Evolutionary conservation across 2,329 filamentous ascomycete species (phyloP).

Genomic region (Fusarium pseudocircinatum): DNA sequence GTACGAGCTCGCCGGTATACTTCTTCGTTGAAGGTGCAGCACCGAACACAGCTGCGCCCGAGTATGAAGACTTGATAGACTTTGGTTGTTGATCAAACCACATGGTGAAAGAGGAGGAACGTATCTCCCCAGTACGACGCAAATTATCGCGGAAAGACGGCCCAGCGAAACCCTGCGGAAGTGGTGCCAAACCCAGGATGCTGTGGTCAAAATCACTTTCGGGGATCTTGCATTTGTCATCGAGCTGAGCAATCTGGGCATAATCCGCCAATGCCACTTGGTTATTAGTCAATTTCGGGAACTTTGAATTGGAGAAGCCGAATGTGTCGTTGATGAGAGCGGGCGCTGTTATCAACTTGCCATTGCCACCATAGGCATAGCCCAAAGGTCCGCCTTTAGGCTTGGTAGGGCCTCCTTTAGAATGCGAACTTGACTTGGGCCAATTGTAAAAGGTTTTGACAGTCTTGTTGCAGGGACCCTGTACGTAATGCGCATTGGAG

Average conservation of each 20-base stretch:
- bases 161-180: background rate
- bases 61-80: background rate
- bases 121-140: background rate
- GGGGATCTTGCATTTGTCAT: background rate
- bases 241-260: background rate
- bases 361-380: background rate
- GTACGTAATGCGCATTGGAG: background rate
- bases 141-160: background rate
- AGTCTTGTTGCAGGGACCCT: background rate
- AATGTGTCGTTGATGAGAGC: background rate
- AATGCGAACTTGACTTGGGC: background rate
- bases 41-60: background rate
- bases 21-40: background rate
- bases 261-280: background rate
- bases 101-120: background rate
- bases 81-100: background rate
- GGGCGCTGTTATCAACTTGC: background rate
- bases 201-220: background rate
- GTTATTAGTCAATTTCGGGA: background rate
- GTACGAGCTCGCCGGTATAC: background rate
- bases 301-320: background rate
- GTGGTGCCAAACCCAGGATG: background rate
- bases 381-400: background rate
- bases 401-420: background rate
- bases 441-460: background rate